Conservation (phyloP, 2,329 filamentous ascomycete species). For the Aspergillus fijiensis region DNA sequence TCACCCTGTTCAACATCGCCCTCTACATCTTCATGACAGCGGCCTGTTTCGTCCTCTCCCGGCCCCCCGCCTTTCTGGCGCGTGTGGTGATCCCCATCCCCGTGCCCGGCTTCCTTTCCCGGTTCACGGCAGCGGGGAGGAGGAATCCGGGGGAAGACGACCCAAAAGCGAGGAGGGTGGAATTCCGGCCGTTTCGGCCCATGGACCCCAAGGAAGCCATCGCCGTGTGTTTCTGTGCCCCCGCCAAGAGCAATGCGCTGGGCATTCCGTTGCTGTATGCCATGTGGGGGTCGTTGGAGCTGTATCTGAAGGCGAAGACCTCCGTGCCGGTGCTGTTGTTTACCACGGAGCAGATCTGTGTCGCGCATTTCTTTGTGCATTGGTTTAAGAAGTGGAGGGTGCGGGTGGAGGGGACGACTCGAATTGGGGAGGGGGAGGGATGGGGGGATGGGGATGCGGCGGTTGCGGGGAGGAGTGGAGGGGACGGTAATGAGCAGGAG, state of each 20-base stretch:
- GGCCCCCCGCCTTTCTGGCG: constrained; percentile 30
- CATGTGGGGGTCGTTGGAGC: constrained; percentile 53
- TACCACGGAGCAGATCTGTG: constrained; percentile 42
- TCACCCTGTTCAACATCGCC: constrained; percentile 66
- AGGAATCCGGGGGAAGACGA: too few species aligned
- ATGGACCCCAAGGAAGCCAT: constrained; percentile 62
- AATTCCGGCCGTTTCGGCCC: constrained; percentile 25
- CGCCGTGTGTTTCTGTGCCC: constrained; percentile 70
- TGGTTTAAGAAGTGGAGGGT: constrained; percentile 34
- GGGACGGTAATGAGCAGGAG: constrained; percentile 1
- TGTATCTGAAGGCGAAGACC: constrained; percentile 38
- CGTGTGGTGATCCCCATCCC: neutral
- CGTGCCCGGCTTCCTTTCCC: neutral
- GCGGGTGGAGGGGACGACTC: constrained; percentile 15
- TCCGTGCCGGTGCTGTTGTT: constrained; percentile 42
- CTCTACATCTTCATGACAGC: constrained; percentile 65
- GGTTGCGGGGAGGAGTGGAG: neutral
- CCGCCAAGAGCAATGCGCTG: constrained; percentile 70
- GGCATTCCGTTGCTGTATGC: constrained; percentile 67
- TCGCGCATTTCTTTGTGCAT: constrained; percentile 42
- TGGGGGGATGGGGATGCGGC: constrained; percentile 8
- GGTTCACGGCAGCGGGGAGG: too few species aligned
- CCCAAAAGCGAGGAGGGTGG: neutral
- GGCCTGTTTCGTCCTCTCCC: constrained; percentile 52
- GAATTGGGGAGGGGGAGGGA: constrained; percentile 15